These are phyloP conservation scores for Moesziomyces parantarcticus DNA, from an alignment of 1,284 basidiomycete genomes.

Conservation along the genomic window DNA sequence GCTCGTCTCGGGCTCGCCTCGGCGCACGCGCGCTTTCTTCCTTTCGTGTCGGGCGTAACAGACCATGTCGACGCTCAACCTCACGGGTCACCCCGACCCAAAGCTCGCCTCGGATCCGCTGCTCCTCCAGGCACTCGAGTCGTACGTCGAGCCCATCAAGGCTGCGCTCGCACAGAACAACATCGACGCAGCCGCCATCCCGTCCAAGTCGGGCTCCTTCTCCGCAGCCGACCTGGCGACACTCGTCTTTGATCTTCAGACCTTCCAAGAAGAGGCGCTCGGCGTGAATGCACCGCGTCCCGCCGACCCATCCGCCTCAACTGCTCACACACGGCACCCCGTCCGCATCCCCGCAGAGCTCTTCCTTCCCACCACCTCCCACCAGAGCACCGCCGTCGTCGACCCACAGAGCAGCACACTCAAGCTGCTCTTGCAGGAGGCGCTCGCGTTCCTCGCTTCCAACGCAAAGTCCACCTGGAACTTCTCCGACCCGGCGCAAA, in stretches of 20 bases:
- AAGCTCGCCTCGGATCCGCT: conserved; percentile 37
- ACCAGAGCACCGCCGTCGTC: conserved; percentile 40
- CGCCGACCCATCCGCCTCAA: conserved; percentile 39
- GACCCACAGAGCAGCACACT: conserved; percentile 46
- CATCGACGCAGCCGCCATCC: conserved; percentile 17
- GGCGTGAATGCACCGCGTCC: conserved; percentile 53
- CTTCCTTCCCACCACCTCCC: conserved; percentile 55
- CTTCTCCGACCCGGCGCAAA: conserved; percentile 44
- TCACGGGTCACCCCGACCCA: conserved; percentile 49
- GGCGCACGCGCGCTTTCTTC: no score
- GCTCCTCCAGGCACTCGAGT: conserved; percentile 43
- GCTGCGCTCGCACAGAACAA: conserved; percentile 22
- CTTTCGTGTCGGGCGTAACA: no score
- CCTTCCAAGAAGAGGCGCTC: conserved; percentile 60
- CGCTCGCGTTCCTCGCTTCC: conserved; percentile 49
- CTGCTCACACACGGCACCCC: conserved; percentile 42
- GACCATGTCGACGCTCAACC: conserved; percentile 51
- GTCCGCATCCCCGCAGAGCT: conserved; percentile 56
- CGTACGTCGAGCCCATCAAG: conserved; percentile 49
- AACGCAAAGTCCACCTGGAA: conserved; percentile 46
- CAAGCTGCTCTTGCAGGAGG: conserved; percentile 43
- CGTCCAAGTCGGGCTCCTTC: conserved; percentile 28
- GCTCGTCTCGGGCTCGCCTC: no score
- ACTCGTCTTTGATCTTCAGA: conserved; percentile 45
- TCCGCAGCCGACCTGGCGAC: conserved; percentile 42